Evolutionary conservation across 495 filamentous ascomycete species (phyloP).

Genomic region (Aspergillus funiculosus): DNA sequence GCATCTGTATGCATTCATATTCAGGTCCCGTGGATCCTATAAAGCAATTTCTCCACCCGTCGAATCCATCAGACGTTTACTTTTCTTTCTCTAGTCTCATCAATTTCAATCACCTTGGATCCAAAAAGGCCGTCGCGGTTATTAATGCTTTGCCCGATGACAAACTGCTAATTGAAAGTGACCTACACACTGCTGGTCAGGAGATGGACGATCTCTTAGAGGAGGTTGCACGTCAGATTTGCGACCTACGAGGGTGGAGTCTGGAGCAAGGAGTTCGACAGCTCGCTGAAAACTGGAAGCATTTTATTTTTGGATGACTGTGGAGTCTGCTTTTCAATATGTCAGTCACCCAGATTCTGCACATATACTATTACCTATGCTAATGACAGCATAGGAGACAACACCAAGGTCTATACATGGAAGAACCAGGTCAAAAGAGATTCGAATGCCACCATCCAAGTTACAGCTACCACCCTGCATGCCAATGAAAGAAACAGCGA

Average conservation of each 20-base stretch:
- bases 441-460: too few species aligned
- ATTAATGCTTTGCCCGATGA: constrained; percentile 71
- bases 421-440: too few species aligned
- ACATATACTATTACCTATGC: too few species aligned
- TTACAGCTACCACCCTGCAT: too few species aligned
- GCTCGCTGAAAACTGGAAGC: constrained; percentile 71
- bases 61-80: constrained; percentile 71
- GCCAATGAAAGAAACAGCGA: too few species aligned
- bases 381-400: too few species aligned
- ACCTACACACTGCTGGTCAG: constrained; percentile 77
- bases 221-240: constrained; percentile 65
- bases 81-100: constrained; percentile 85
- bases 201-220: constrained; percentile 76
- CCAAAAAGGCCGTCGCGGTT: constrained; percentile 53
- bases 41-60: constrained; percentile 68
- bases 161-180: constrained; percentile 79
- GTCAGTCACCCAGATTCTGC: too few species aligned
- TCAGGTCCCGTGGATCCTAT: constrained; percentile 72
- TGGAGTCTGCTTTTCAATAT: too few species aligned
- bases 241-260: constrained; percentile 70
- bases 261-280: constrained; percentile 63
- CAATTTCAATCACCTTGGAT: constrained; percentile 61
- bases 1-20: constrained; percentile 92
- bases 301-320: constrained; percentile 81
- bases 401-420: too few species aligned